phyloP scores from a whole-genome alignment of 169 alveolate genomes.

The Plasmodium gallinaceum region DNA sequence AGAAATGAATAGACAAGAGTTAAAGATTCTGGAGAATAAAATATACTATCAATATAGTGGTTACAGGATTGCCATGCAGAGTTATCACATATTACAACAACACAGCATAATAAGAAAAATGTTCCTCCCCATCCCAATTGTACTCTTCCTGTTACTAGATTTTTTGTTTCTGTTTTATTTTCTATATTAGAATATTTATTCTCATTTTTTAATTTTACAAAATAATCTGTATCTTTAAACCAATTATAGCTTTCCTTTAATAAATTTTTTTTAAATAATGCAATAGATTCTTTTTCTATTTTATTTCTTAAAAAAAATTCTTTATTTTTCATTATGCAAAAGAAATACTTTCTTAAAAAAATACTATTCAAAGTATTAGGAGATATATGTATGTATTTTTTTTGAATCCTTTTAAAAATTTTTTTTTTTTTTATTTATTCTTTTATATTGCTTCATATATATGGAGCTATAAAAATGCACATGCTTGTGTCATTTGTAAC shows the following conservation, averaged over 20 bases:
- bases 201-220: constrained; percentile 59
- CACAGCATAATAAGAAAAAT: constrained; percentile 70
- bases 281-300: constrained; percentile 67
- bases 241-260: constrained; percentile 67
- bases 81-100: constrained; percentile 70
- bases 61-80: constrained; percentile 77
- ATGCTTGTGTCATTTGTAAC: too few relatives aligned
- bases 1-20: constrained; percentile 51
- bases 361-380: too few relatives aligned
- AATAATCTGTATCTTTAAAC: constrained; percentile 72
- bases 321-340: constrained; percentile 21
- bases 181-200: constrained; percentile 45
- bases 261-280: constrained; percentile 58
- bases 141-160: constrained; percentile 61
- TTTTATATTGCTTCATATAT: too few relatives aligned
- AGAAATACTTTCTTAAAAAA: too few relatives aligned
- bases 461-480: too few relatives aligned
- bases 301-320: constrained; percentile 13
- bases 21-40: constrained; percentile 74
- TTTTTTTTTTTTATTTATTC: too few relatives aligned
- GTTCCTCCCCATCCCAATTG: constrained; percentile 77
- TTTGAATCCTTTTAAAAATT: neutral
- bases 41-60: constrained; percentile 53
- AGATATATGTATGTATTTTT: too few relatives aligned
- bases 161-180: constrained; percentile 53